Percentiles rank a stretch among this genome's conserved stretches.
Conservation (phyloP, 208 protist genomes). For the Tritrichomonas foetus region DNA sequence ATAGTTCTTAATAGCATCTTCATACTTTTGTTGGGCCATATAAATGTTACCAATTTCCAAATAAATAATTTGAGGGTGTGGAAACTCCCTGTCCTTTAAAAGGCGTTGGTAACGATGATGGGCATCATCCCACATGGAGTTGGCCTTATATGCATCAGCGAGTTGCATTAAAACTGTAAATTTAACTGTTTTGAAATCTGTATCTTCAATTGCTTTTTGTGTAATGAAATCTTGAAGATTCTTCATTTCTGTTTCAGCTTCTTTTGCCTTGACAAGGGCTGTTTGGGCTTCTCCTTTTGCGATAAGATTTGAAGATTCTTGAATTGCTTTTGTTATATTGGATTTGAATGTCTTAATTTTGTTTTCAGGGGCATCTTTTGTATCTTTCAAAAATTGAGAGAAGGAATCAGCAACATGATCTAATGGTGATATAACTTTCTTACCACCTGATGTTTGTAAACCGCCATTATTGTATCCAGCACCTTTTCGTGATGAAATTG, state of each 20-base stretch:
- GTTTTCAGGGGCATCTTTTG: background rate
- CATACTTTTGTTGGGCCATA: background rate
- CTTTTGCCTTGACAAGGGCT: background rate
- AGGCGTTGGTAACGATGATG: background rate
- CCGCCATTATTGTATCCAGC: background rate
- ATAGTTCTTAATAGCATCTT: constrained; percentile 35
- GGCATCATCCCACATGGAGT: background rate
- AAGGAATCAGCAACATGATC: constrained; percentile 24
- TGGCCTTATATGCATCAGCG: constrained; percentile 17
- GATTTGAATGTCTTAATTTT: background rate
- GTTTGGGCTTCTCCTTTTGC: background rate
- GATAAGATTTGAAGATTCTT: background rate
- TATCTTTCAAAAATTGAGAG: constrained; percentile 11
- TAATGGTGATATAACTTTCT: constrained; percentile 7
- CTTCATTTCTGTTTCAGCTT: background rate
- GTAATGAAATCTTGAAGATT: background rate
- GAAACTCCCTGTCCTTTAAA: background rate
- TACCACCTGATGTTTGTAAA: background rate
- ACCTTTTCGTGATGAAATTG: background rate
- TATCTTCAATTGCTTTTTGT: background rate
- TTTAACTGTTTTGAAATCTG: background rate
- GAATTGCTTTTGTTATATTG: background rate
- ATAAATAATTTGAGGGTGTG: background rate
- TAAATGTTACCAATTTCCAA: constrained; percentile 38
- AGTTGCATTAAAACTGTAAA: background rate